Evolutionary conservation across 345 rosid species (phyloP).

Genomic region (Linum tenue): DNA sequence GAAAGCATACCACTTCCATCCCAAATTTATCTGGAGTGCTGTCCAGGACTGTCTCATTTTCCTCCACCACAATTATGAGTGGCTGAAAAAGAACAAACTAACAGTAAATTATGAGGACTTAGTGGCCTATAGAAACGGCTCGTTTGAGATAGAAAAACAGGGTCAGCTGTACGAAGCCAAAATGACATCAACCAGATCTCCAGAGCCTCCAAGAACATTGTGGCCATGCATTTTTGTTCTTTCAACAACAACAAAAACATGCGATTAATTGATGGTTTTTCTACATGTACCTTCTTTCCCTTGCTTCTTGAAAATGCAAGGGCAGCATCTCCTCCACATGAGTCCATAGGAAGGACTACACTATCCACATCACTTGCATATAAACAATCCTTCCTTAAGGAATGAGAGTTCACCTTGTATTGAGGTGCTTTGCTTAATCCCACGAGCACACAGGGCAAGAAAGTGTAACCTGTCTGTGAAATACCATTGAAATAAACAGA

Average conservation of each 20-base stretch:
- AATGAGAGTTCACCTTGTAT: conserved; percentile 27
- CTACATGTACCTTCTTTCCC: conserved; percentile 25
- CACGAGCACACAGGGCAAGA: conserved; percentile 56
- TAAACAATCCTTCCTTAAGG: conserved; percentile 28
- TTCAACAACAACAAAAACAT: background rate
- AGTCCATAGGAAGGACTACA: conserved; percentile 41
- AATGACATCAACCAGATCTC: background rate
- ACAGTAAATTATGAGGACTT: background rate
- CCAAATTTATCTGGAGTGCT: conserved; percentile 48
- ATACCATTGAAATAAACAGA: background rate
- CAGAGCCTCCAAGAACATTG: too few relatives aligned
- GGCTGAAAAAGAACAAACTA: conserved; percentile 22
- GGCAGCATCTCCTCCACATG: conserved; percentile 53
- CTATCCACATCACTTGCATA: conserved; percentile 46
- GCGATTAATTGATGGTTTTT: background rate
- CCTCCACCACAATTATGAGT: conserved; percentile 47
- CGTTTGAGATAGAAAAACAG: background rate
- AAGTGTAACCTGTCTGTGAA: conserved; percentile 46
- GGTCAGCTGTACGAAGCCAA: background rate
- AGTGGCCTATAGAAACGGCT: conserved; percentile 1
- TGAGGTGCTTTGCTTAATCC: conserved; percentile 54
- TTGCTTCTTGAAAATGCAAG: conserved; percentile 47
- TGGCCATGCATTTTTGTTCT: too few relatives aligned
- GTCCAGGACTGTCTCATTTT: conserved; percentile 49
- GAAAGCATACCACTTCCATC: conserved; percentile 38